A percentile compares a stretch with the other conserved stretches of the same genome.
These are phyloP conservation scores for Lactarius evosmus DNA, from an alignment of 768 basidiomycete species.

Conservation along the genomic window DNA sequence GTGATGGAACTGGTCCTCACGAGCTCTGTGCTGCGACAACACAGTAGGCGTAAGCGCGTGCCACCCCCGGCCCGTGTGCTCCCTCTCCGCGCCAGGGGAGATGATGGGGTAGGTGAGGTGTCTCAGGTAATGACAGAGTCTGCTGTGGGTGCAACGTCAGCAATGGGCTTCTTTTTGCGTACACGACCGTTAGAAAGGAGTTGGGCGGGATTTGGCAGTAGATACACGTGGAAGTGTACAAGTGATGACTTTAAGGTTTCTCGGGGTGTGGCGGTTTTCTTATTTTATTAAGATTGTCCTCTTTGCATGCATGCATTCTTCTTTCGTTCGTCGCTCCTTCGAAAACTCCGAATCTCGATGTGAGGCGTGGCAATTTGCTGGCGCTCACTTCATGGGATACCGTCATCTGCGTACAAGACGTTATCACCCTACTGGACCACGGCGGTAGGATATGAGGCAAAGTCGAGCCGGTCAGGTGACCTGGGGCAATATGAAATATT, in stretches of 20 bases:
- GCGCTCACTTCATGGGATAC: neutral
- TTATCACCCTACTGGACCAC: no score
- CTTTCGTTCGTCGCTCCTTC: neutral
- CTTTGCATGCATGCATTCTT: neutral
- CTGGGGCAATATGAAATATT: neutral
- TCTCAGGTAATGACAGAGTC: slow-evolving; percentile 36
- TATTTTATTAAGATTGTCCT: neutral
- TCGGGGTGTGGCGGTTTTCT: neutral
- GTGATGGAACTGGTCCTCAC: slow-evolving; percentile 46
- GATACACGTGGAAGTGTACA: slow-evolving; percentile 48
- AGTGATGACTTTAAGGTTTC: slow-evolving; percentile 30
- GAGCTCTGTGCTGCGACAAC: slow-evolving; percentile 40
- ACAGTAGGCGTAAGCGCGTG: slow-evolving; percentile 47
- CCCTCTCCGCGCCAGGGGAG: slow-evolving; percentile 43
- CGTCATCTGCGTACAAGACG: neutral
- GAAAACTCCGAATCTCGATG: neutral
- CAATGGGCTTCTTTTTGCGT: slow-evolving; percentile 40
- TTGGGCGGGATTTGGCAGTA: slow-evolving; percentile 47
- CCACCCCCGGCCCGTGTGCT: slow-evolving; percentile 45
- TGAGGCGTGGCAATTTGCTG: neutral
- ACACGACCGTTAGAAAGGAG: slow-evolving; percentile 36
- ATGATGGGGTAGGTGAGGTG: slow-evolving; percentile 49
- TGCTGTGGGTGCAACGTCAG: slow-evolving; percentile 34
- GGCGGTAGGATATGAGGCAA: no score
- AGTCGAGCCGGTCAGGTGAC: no score